These are phyloP conservation scores for Chaetomium sp. DNA, from an alignment of 2,329 filamentous ascomycete species.

Conservation along the genomic window DNA sequence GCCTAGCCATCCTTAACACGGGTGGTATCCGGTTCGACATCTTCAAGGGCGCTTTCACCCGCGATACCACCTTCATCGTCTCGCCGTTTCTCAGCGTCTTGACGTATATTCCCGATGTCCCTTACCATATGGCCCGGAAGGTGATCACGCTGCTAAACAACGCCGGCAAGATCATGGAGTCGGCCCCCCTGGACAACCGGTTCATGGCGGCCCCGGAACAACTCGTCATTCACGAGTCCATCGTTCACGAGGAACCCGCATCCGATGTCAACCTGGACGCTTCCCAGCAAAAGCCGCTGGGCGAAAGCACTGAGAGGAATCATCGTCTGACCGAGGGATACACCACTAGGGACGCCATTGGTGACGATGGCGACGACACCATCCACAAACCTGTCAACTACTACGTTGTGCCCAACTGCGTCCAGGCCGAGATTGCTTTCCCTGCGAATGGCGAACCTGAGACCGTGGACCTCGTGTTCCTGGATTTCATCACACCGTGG, in stretches of 20 bases:
- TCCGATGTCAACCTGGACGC: slow-evolving; percentile 18
- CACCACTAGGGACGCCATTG: slow-evolving; percentile 83
- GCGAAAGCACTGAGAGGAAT: slow-evolving; percentile 37
- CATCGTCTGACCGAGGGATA: slow-evolving; percentile 68
- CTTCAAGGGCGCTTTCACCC: slow-evolving; percentile 87
- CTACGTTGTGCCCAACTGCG: slow-evolving; percentile 79
- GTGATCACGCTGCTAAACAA: slow-evolving; percentile 64
- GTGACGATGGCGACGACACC: slow-evolving; percentile 86
- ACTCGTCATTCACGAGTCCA: slow-evolving; percentile 36
- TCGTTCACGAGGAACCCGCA: slow-evolving; percentile 36
- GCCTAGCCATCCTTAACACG: slow-evolving; percentile 80
- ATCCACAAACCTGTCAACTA: slow-evolving; percentile 74
- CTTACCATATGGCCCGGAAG: slow-evolving; percentile 71
- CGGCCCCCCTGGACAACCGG: slow-evolving; percentile 44
- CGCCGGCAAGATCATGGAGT: slow-evolving; percentile 52
- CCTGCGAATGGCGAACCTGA: slow-evolving; percentile 59
- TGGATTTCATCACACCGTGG: slow-evolving; percentile 87
- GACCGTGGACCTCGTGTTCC: slow-evolving; percentile 83
- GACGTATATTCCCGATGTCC: slow-evolving; percentile 75
- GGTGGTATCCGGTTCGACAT: slow-evolving; percentile 94
- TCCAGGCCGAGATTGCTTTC: slow-evolving; percentile 70
- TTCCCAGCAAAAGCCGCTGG: slow-evolving; percentile 40
- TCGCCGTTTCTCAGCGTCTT: slow-evolving; percentile 86
- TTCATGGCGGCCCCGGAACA: slow-evolving; percentile 56
- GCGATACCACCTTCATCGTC: slow-evolving; percentile 81